Base-by-base conservation (phyloP, 2,329 filamentous ascomycete species). In the Cyphellophora europaea region DNA sequence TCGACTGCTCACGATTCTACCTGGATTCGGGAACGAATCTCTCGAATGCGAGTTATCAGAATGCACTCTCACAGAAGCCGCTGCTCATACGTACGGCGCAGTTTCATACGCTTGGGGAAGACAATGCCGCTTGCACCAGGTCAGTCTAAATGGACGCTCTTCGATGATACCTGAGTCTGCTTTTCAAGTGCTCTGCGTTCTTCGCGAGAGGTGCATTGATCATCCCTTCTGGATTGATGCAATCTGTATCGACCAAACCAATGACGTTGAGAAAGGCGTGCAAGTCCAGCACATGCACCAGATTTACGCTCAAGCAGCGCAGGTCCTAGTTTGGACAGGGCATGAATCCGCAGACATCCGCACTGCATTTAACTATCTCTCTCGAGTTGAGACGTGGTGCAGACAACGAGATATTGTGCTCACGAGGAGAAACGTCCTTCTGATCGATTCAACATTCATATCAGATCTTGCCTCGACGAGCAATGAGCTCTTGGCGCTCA, bases 281-380 rank as follows among this genome's bases (percentile, higher is more conserved):
- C 38, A 44, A 19, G 35, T 44, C 11, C 33, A 31, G 13, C 29
- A 36, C n/a, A 42, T 44, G 42, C 39, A 39, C 19, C 30, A 38
- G 3, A 44, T 44, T n/a, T 44, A 44, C 25, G 33, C 38, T 3
- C 41, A 36, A 16, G 47, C 45, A 8, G 29, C 16, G 11, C 38
- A 37, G 37, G 48, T 49, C 1, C 28, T 45, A 33, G 28, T 49
- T 8, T 51, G 48, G 48, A 36, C 49, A 13, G 47, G 45, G 14
- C n/a, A 30, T 8, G 36, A 43, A n/a, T 38, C 37, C 23, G 23
- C 23, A 27, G 14, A 13, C 23, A 27, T 11, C 14, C 11, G n/a
- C 23, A 13, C 23, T 27, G 23, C 23, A 13, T n/a, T 27, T 11
- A 11, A 27, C 11, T 13, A n/a, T 27, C n/a, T 27, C 23, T 5